Evolutionary conservation across 1,284 basidiomycete species (phyloP).

Genomic region (Leccinum insolens): DNA sequence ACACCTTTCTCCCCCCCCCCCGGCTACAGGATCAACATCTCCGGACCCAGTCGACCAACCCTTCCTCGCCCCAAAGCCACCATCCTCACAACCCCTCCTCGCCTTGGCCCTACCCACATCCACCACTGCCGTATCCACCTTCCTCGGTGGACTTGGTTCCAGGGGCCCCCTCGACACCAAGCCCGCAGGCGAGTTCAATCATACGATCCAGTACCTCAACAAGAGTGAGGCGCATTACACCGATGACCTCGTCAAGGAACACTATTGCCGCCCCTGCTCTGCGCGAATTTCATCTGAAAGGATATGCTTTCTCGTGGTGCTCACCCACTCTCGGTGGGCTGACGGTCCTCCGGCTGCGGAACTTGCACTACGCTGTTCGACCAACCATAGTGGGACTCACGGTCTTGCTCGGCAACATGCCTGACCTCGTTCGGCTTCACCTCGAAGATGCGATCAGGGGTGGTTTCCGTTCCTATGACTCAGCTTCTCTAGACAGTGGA

Average conservation of each 20-base stretch:
- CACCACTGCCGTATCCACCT: constrained; percentile 57
- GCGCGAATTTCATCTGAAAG: too few species aligned
- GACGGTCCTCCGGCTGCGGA: too few species aligned
- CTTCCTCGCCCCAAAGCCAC: constrained; percentile 31
- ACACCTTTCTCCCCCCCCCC: constrained; percentile 77
- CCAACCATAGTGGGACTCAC: too few species aligned
- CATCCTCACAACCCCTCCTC: constrained; percentile 37
- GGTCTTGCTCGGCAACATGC: too few species aligned
- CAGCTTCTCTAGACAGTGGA: too few species aligned
- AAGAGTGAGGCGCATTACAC: constrained; percentile 96
- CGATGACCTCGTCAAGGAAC: constrained; percentile 66
- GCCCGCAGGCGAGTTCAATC: constrained; percentile 84
- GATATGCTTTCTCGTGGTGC: too few species aligned
- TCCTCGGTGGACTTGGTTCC: constrained; percentile 58
- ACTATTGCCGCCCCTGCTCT: too few species aligned
- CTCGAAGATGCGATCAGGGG: too few species aligned
- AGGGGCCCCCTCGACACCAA: constrained; percentile 47
- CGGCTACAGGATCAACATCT: constrained; percentile 90
- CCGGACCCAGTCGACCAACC: constrained; percentile 61
- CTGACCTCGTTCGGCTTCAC: too few species aligned
- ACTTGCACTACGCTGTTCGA: too few species aligned
- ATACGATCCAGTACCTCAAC: constrained; percentile 98
- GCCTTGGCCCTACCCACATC: constrained; percentile 42
- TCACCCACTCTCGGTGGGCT: too few species aligned
- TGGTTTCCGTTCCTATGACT: too few species aligned